Conservation (phyloP, 2,329 filamentous ascomycete genomes). For the Pyrenophora graminea region DNA sequence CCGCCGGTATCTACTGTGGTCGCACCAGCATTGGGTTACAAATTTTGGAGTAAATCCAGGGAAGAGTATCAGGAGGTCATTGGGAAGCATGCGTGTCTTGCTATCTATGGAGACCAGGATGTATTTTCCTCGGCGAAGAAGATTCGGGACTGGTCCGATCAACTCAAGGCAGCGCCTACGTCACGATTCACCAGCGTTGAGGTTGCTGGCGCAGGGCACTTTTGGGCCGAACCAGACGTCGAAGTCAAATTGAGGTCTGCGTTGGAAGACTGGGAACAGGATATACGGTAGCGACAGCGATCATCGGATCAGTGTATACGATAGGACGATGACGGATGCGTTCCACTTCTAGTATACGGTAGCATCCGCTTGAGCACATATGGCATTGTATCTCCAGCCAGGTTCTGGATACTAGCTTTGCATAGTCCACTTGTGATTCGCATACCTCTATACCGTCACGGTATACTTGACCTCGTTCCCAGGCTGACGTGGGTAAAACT, state of each 20-base stretch:
- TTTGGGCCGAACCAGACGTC: slow-evolving; percentile 52
- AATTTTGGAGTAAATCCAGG: slow-evolving; percentile 31
- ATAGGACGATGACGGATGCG: too few relatives aligned
- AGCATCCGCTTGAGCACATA: too few relatives aligned
- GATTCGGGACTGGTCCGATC: slow-evolving; percentile 67
- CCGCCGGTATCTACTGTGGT: slow-evolving; percentile 48
- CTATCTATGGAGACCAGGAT: slow-evolving; percentile 76
- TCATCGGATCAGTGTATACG: too few relatives aligned
- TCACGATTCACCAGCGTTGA: slow-evolving; percentile 49
- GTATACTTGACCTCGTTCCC: slow-evolving; percentile 58
- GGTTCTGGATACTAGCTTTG: too few relatives aligned
- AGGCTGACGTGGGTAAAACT: slow-evolving; percentile 59
- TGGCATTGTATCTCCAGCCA: too few relatives aligned
- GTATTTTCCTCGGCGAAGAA: slow-evolving; percentile 70
- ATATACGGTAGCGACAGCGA: too few relatives aligned
- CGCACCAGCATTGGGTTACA: slow-evolving; percentile 37
- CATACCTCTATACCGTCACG: slow-evolving; percentile 42
- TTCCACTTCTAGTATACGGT: too few relatives aligned
- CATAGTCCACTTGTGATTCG: too few relatives aligned
- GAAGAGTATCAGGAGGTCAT: slow-evolving; percentile 22
- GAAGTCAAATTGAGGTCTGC: slow-evolving; percentile 46
- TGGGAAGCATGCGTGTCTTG: slow-evolving; percentile 57
- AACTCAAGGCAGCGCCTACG: slow-evolving; percentile 49
- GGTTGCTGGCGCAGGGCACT: slow-evolving; percentile 57
- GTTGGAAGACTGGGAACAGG: slow-evolving; percentile 47